Base-by-base conservation (phyloP, 2,329 filamentous ascomycete genomes). In the Ascochyta viciae-villosae region DNA sequence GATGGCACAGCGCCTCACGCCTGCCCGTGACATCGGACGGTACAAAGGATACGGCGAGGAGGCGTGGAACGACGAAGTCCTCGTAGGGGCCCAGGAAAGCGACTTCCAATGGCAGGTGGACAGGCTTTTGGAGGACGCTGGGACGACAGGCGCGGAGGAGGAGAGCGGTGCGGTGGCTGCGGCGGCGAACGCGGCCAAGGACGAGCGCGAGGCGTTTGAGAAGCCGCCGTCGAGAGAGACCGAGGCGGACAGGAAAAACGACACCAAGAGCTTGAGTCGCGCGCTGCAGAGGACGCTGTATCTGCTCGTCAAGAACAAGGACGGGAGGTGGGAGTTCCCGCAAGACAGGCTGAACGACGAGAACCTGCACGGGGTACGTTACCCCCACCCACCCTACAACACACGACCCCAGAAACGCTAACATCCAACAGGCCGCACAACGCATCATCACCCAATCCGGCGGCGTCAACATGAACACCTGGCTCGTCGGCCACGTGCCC, bases 391-490 rank as follows among this genome's bases (percentile, higher is more conserved):
- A 9, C 19, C 19, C 19, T 19, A 35, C 31, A 23, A 24, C 9
- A 24, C 15, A 23, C 9, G 19, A 31, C 23, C 10, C 8, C 29
- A 13, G 24, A 7, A 38, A 49, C 16, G 39, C 64, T 71, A 54
- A 71, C 52, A 34, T 53, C 64, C 43, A n/a, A 8, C 67, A 99
- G 95, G 88, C 91, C 40, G 92, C 94, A 34, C 86, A 92, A 72
- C 86, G 92, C 57, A 87, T 92, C 50, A 82, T 98, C 23, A 82
- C 88, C 48, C 83, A 91, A 68, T 82, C 91, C 3, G 92, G 89
- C 9, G 95, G 95, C 55, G 80, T 90, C 58, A 96, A 99, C 83
- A 98, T 99, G 93, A 98, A 98, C 81, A 97, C 92, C 51, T 99
- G 95, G 93, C 86, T 98, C 66, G 90, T 99, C 47, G 94, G 92